These are phyloP conservation scores for Ogataea polymorpha DNA, from an alignment of 805 yeast species.

Conservation along the genomic window DNA sequence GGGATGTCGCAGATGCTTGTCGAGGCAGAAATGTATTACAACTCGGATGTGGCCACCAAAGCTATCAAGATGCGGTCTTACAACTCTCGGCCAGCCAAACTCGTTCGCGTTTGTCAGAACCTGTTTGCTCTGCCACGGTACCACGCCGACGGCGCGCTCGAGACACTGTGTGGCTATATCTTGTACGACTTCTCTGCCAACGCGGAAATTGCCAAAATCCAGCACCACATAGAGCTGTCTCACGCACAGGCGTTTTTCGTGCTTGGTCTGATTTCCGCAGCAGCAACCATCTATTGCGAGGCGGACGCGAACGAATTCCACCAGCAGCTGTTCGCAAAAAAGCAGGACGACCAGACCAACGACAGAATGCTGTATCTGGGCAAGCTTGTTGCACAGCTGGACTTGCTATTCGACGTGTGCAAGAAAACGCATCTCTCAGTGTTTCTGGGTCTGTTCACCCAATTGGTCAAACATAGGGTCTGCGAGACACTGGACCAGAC, in stretches of 20 bases:
- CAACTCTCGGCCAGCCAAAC: conserved; percentile 18
- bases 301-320: conserved; percentile 22
- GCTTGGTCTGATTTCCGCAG: conserved; percentile 41
- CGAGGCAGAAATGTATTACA: conserved; percentile 30
- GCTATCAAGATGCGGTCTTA: conserved; percentile 8
- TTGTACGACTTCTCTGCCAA: conserved; percentile 43
- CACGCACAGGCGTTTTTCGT: conserved; percentile 32
- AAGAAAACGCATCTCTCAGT: conserved; percentile 10
- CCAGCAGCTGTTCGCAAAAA: conserved; percentile 19
- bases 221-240: conserved; percentile 22
- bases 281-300: conserved; percentile 30
- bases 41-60: conserved; percentile 14
- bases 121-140: conserved; percentile 36
- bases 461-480: conserved; percentile 15
- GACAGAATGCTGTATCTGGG: conserved; percentile 18
- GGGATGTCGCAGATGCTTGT: conserved; percentile 27
- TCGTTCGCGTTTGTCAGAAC: conserved; percentile 29
- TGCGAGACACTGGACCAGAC: conserved; percentile 19
- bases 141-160: conserved; percentile 34
- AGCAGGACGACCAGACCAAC: conserved; percentile 12
- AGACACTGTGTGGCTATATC: conserved; percentile 39
- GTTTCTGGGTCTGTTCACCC: conserved; percentile 13
- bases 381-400: conserved; percentile 15
- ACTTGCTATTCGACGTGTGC: conserved; percentile 20
- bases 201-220: conserved; percentile 29